Conservation (phyloP, 345 rosid genomes). For the Populus deltoides region DNA sequence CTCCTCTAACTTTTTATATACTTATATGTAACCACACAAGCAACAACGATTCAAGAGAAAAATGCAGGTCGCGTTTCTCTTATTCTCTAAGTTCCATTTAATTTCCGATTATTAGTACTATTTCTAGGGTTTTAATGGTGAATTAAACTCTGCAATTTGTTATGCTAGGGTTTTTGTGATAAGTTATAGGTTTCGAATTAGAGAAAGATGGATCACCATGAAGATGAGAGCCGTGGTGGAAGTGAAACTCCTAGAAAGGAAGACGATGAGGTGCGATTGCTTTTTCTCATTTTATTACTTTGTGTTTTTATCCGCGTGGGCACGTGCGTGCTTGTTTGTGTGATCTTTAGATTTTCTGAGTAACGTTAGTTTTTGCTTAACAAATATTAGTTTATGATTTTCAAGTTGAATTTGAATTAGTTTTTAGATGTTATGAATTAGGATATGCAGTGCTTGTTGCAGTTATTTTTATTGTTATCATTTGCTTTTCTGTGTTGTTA, state of each 20-base stretch:
- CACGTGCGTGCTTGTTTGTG: too few relatives aligned
- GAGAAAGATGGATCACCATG: conserved; percentile 57
- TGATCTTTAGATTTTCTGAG: background rate
- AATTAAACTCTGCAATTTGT: background rate
- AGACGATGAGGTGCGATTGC: conserved; percentile 64
- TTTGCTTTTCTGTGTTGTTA: background rate
- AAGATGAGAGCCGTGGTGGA: conserved; percentile 49
- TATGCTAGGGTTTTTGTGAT: background rate
- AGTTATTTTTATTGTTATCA: background rate
- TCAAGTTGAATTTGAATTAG: background rate
- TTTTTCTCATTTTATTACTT: background rate
- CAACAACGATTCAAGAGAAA: background rate
- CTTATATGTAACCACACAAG: background rate
- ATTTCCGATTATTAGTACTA: background rate
- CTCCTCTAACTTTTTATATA: background rate
- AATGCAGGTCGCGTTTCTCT: background rate
- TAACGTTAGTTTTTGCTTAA: background rate
- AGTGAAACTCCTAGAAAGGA: conserved; percentile 54
- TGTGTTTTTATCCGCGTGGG: background rate
- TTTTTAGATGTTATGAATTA: background rate
- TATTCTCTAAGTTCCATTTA: background rate
- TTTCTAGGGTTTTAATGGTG: background rate
- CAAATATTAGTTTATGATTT: background rate
- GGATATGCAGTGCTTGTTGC: background rate
- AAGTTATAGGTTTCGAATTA: background rate